phyloP scores from a whole-genome alignment of 805 yeast species.

The Lachancea nothofagi region DNA sequence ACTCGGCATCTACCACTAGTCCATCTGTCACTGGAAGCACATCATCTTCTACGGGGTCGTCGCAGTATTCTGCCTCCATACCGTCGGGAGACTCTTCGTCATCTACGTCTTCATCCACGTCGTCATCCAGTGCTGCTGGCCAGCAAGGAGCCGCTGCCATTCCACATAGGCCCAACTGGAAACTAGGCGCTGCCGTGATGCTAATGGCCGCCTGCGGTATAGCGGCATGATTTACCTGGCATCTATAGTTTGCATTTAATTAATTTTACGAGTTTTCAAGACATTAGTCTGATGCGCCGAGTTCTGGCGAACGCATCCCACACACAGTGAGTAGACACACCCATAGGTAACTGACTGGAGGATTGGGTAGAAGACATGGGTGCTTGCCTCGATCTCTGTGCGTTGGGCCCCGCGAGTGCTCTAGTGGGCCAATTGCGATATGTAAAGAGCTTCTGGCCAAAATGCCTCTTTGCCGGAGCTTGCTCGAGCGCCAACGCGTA shows the following conservation, averaged over 20 bases:
- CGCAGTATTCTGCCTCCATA: neutral
- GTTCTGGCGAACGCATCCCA: no score
- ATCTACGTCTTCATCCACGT: slow-evolving; percentile 12
- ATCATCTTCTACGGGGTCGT: slow-evolving; percentile 1
- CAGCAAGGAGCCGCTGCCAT: slow-evolving; percentile 12
- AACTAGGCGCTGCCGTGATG: slow-evolving; percentile 4
- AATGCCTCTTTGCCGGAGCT: no score
- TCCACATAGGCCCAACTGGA: slow-evolving; percentile 10
- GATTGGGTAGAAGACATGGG: no score
- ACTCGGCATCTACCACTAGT: slow-evolving; percentile 5
- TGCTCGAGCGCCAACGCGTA: no score
- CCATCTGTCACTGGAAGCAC: slow-evolving; percentile 5
- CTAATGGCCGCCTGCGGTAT: slow-evolving; percentile 5
- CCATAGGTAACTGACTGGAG: no score
- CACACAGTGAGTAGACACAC: no score
- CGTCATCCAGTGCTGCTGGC: slow-evolving; percentile 11
- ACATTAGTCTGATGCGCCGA: no score
- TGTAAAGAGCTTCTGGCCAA: no score
- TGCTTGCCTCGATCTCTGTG: no score
- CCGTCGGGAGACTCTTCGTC: slow-evolving; percentile 5
- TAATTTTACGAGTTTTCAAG: neutral
- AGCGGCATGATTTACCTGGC: neutral
- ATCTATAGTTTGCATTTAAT: neutral
- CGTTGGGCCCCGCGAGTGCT: no score
- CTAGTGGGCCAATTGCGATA: no score